Evolutionary conservation across 2,329 filamentous ascomycete genomes (phyloP).

Genomic region (Venturia asperata): DNA sequence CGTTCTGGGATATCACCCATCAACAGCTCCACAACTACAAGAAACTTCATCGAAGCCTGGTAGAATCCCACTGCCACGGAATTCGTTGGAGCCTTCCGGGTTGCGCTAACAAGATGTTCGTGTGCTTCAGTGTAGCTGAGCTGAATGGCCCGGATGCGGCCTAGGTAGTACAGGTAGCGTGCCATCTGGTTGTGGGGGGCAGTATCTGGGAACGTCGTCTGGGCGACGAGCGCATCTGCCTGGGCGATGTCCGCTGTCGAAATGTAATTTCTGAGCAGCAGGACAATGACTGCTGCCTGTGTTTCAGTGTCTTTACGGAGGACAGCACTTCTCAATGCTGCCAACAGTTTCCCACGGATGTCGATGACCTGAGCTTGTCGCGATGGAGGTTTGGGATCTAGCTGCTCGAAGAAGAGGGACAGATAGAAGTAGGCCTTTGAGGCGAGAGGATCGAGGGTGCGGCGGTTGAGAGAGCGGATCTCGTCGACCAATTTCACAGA

Average conservation of each 20-base stretch:
- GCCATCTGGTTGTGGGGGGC: slow-evolving; percentile 98
- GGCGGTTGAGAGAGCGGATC: slow-evolving; percentile 82
- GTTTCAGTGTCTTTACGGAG: slow-evolving; percentile 94
- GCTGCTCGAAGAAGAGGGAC: slow-evolving; percentile 88
- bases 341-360: slow-evolving; percentile 77
- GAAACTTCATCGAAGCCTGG: slow-evolving; percentile 91
- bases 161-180: slow-evolving; percentile 93
- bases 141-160: slow-evolving; percentile 92
- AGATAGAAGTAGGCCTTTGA: slow-evolving; percentile 98
- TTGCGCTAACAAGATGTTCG: slow-evolving; percentile 85
- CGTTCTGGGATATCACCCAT: slow-evolving; percentile 99
- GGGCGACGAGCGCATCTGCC: slow-evolving; percentile 89
- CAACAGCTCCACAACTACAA: slow-evolving; percentile 89
- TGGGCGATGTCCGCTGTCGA: slow-evolving; percentile 94
- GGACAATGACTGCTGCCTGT: slow-evolving; percentile 91
- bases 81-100: slow-evolving; percentile 87
- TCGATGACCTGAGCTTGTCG: slow-evolving; percentile 79
- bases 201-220: slow-evolving; percentile 89
- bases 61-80: slow-evolving; percentile 88
- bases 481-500: slow-evolving; percentile 76
- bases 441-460: slow-evolving; percentile 86
- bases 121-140: slow-evolving; percentile 95
- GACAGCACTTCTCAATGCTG: slow-evolving; percentile 88
- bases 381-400: slow-evolving; percentile 79
- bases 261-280: slow-evolving; percentile 92